Percentiles rank a stretch among this genome's conserved stretches.
These are phyloP conservation scores for Leptosphaerulina australis DNA, from an alignment of 2,329 filamentous ascomycete genomes.

Conservation along the genomic window DNA sequence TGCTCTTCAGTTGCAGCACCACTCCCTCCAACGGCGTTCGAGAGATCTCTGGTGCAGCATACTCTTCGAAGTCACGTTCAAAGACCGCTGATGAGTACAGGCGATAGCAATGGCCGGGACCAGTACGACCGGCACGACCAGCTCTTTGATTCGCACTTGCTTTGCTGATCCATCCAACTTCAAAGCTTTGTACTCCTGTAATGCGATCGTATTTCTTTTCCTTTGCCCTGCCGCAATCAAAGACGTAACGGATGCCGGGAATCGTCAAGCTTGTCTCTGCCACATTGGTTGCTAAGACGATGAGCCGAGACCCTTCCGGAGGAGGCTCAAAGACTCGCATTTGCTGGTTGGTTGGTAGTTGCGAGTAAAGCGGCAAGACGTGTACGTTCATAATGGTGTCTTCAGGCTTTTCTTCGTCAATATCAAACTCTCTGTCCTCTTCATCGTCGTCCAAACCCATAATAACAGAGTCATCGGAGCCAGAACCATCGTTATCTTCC, in stretches of 20 bases:
- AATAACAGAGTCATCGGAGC: slow-evolving; percentile 64
- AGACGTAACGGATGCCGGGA: slow-evolving; percentile 91
- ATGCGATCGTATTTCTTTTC: slow-evolving; percentile 86
- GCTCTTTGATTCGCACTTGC: slow-evolving; percentile 90
- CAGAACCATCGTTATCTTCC: slow-evolving; percentile 57
- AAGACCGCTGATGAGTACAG: slow-evolving; percentile 95
- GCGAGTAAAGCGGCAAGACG: slow-evolving; percentile 90
- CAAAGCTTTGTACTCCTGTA: slow-evolving; percentile 93
- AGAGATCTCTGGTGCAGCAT: slow-evolving; percentile 85
- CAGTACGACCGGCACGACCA: slow-evolving; percentile 93
- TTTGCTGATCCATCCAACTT: slow-evolving; percentile 96
- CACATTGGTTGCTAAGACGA: slow-evolving; percentile 94
- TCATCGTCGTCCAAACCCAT: slow-evolving; percentile 65
- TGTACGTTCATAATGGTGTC: slow-evolving; percentile 73
- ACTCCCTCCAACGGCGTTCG: slow-evolving; percentile 89
- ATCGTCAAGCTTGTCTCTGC: slow-evolving; percentile 98
- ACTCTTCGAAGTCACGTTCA: slow-evolving; percentile 84
- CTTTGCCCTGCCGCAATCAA: slow-evolving; percentile 91
- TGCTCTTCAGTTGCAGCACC: slow-evolving; percentile 90
- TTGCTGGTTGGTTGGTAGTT: slow-evolving; percentile 89
- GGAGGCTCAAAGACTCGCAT: slow-evolving; percentile 85
- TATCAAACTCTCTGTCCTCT: slow-evolving; percentile 68
- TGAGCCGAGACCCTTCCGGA: slow-evolving; percentile 80
- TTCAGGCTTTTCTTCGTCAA: slow-evolving; percentile 67
- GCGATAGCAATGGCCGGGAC: slow-evolving; percentile 92